Conservation (phyloP, 768 basidiomycete species). For the Cystofilobasidium macerans region DNA sequence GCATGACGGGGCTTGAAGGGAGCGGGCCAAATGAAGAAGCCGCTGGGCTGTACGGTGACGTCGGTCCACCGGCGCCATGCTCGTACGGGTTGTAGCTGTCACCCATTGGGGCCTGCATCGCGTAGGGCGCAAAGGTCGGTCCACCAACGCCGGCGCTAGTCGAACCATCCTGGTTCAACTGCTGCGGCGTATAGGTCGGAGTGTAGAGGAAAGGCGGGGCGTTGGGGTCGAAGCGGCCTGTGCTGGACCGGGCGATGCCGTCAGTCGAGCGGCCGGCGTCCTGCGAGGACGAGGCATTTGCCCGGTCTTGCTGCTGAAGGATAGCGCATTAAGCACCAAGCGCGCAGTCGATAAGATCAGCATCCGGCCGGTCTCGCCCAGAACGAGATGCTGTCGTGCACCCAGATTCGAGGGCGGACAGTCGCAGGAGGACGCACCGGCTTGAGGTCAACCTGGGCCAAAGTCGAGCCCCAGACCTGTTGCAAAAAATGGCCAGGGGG, state of each 20-base stretch:
- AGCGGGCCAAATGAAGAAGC: not conserved
- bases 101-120: not conserved
- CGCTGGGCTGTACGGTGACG: not conserved
- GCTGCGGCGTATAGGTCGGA: not conserved
- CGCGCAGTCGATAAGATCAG: too few relatives aligned
- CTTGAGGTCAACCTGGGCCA: not conserved
- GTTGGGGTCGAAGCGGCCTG: not conserved
- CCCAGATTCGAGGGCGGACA: not conserved
- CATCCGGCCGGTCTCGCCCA: too few relatives aligned
- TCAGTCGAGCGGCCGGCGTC: too few relatives aligned
- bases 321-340: too few relatives aligned
- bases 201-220: conserved; percentile 3
- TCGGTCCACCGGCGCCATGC: not conserved
- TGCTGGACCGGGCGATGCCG: too few relatives aligned
- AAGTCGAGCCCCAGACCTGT: not conserved
- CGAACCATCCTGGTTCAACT: not conserved
- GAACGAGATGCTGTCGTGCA: too few relatives aligned
- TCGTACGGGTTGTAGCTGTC: not conserved
- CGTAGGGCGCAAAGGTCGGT: not conserved
- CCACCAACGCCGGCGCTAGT: too few relatives aligned
- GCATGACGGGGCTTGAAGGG: not conserved
- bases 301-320: not conserved
- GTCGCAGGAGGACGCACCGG: not conserved
- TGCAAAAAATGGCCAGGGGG: too few relatives aligned
- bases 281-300: not conserved